Evolutionary conservation across 2,329 filamentous ascomycete genomes (phyloP).

Genomic region (Fusarium pseudocircinatum): DNA sequence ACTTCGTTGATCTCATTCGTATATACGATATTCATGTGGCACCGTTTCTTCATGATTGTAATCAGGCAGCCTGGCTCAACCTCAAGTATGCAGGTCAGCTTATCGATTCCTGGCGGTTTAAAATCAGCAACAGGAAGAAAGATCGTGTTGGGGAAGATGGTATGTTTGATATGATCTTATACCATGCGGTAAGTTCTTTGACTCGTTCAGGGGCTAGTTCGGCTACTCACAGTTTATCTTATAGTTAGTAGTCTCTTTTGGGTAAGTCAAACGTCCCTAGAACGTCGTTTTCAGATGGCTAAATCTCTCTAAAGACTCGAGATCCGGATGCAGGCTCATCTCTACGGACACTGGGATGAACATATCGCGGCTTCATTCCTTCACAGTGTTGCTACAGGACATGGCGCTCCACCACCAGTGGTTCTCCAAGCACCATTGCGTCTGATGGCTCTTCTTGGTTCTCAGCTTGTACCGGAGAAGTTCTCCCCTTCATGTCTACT

Average conservation of each 20-base stretch:
- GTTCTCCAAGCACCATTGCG: constrained; percentile 30
- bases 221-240: constrained; percentile 8
- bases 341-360: neutral
- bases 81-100: constrained; percentile 27
- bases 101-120: constrained; percentile 32
- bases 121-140: constrained; percentile 23
- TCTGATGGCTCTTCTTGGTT: constrained; percentile 30
- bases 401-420: neutral
- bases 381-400: neutral
- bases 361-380: neutral
- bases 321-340: constrained; percentile 29
- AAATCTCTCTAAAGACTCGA: constrained; percentile 22
- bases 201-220: neutral
- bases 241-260: constrained; percentile 35
- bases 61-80: neutral
- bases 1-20: constrained; percentile 33
- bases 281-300: neutral
- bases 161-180: constrained; percentile 36
- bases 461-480: constrained; percentile 26
- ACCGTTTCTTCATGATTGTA: constrained; percentile 21
- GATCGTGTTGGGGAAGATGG: constrained; percentile 27
- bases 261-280: constrained; percentile 18
- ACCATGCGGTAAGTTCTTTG: constrained; percentile 35
- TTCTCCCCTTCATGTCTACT: constrained; percentile 37
- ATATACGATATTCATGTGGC: constrained; percentile 29